Base-by-base conservation (phyloP, 257 asterid genomes). In the Cinchona pubescens region DNA sequence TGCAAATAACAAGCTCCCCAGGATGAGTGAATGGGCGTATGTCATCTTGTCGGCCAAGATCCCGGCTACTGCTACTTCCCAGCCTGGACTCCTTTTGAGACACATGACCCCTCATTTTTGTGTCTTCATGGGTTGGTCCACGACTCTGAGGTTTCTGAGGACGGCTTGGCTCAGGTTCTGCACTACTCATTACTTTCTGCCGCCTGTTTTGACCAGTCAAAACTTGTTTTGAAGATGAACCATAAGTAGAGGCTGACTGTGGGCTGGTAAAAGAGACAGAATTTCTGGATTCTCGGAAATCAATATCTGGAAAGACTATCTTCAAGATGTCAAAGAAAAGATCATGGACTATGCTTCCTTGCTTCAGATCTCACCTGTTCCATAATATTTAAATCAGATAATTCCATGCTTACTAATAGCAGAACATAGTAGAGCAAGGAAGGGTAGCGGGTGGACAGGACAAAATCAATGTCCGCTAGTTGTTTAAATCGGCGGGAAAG, bases 241-340 rank as follows among this genome's bases (percentile, higher is more conserved):
- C 92, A 16, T 84, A 46, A 48, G 83, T 73, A 27, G 89, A 71
- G 55, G 85, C 72, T 71, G 83, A 64, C n/a, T 53, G 74, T 3
- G 91, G 78, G 75, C 87, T 84, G 11, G 87, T 75, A 80, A 92
- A 94, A 40, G 96, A 86, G 75, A 92, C 75, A 34, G 97, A 83
- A 58, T 80, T 89, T 71, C 86, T 80, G 79, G 97, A 91, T 80
- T 95, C 98, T 74, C 89, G 89, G 40, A 95, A 92, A 81, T 95
- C 99, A 10, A 79, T 85, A 58, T 95, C 97, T 6, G 96, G 90
- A 83, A 95, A 92, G 74, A 92, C 90, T 67, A 88, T 82, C 83
- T 87, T 85, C 85, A 95, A 76, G 86, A 92, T 85, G 78, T 95
- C 99, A 16, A 95, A 95, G 90, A 95, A 95, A 85, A 95, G 98